Conservation (phyloP, 1,139 yeast species). For the Pichia sp. region DNA sequence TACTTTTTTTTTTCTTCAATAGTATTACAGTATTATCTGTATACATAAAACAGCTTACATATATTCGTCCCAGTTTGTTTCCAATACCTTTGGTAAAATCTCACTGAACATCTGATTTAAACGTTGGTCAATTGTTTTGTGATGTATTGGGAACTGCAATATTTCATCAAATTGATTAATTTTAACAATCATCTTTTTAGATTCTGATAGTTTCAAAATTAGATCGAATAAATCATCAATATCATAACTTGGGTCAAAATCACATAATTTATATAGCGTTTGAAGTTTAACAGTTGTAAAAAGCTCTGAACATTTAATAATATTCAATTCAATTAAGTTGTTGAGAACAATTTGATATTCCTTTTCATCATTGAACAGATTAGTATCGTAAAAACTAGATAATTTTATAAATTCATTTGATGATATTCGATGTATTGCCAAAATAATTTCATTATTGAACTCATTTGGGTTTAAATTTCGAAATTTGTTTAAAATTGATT, state of each 20-base stretch:
- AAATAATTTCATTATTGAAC: background rate
- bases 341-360: background rate
- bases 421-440: background rate
- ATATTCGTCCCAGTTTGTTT: slow-evolving; percentile 5
- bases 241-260: background rate
- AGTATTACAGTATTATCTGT: background rate
- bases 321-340: slow-evolving; percentile 5
- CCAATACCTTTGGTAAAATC: slow-evolving; percentile 4
- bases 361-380: background rate
- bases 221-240: background rate
- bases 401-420: background rate
- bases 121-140: background rate
- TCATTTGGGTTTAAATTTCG: background rate
- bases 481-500: background rate
- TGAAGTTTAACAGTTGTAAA: slow-evolving; percentile 1
- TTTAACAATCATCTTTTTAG: slow-evolving; percentile 6
- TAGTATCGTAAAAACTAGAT: background rate
- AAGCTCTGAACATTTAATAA: slow-evolving; percentile 1
- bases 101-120: slow-evolving; percentile 1
- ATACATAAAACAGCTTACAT: background rate
- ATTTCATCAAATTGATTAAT: slow-evolving; percentile 5
- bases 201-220: background rate
- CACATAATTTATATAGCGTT: background rate
- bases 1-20: background rate
- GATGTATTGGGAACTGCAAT: slow-evolving; percentile 2